Base-by-base conservation (phyloP, 805 yeast species). In the Kluyveromyces nonfermentans region DNA sequence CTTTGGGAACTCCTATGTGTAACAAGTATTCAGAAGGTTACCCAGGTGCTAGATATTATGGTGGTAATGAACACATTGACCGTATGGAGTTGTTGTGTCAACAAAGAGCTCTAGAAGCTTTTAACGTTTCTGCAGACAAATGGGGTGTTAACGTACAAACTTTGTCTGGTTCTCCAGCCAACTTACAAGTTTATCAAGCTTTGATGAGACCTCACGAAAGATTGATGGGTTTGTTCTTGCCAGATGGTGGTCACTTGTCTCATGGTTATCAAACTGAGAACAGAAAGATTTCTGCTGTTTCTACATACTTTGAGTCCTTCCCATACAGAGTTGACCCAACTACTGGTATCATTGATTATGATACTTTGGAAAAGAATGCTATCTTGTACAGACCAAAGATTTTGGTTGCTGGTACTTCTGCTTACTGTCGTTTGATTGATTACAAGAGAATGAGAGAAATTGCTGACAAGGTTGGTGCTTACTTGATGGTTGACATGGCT, bases 121-220 rank as follows among this genome's bases (percentile, higher is more conserved):
- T 93, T 71, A 70, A 74, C 53, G 72, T 90, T 49, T 77, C 80
- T 59, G 72, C 89, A 39, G 87, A 78, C 55, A 72, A 80, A 64
- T 93, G 98, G 98, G 98, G 98, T 46, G 97, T 89, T 54, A 93
- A 93, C 62, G 98, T 93, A 36, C 98, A 93, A 72, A 78, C 97
- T 39, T 74, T 93, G 57, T 85, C 95, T 21, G 98, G 98, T 47
- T 88, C 98, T 18, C 97, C 97, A 52, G 98, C 98, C 46, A 93
- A 93, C 72, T 76, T 93, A 66, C 90, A 93, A 65, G 97, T 89
- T 38, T 93, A 93, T 72, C 89, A 86, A 63, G 97, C 97, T 35
- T 72, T 93, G 53, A 78, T 93, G 83, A 85, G 85, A 61, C 95
- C 93, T 48, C 95, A 88, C 63, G 98, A 90, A 59, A 83, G 98